phyloP scores from a whole-genome alignment of 2,329 filamentous ascomycete genomes.

The Pseudocercospora pini-densiflorae region DNA sequence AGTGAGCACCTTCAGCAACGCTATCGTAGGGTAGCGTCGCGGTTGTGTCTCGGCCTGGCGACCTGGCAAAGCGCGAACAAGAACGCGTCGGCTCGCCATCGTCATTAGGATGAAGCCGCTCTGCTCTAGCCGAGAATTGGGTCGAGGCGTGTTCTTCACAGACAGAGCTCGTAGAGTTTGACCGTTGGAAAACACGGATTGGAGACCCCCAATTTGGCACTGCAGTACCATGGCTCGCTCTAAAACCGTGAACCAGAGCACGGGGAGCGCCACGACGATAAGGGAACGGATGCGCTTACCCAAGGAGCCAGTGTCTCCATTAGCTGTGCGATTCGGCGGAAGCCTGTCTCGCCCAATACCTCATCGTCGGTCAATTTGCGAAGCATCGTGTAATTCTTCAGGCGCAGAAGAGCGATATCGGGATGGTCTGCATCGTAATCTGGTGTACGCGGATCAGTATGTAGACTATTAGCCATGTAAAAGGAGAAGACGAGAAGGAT shows the following conservation, averaged over 20 bases:
- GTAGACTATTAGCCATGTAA: neutral
- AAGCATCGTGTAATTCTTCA: conserved; percentile 77
- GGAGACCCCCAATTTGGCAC: neutral
- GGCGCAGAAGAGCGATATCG: conserved; percentile 79
- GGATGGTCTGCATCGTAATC: conserved; percentile 75
- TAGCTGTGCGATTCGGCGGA: conserved; percentile 65
- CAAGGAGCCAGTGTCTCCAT: neutral
- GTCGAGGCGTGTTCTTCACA: too few species aligned
- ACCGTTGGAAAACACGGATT: too few species aligned
- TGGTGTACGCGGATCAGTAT: conserved; percentile 48
- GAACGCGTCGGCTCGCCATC: neutral
- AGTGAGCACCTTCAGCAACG: neutral
- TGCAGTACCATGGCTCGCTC: conserved; percentile 11
- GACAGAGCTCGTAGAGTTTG: neutral
- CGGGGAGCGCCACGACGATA: conserved; percentile 2
- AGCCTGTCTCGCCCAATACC: conserved; percentile 64
- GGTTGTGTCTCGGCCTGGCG: neutral
- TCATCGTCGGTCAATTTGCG: conserved; percentile 69
- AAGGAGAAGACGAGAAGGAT: neutral
- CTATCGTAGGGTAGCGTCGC: neutral
- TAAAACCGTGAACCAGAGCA: conserved; percentile 1
- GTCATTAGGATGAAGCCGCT: neutral
- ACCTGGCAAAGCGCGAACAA: neutral
- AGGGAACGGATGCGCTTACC: neutral
- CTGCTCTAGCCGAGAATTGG: too few species aligned